Percentiles rank a stretch among this genome's conserved stretches.
Evolutionary conservation across 177 flowering plant species (phyloP).

Genomic region (Vitis hybrid): DNA sequence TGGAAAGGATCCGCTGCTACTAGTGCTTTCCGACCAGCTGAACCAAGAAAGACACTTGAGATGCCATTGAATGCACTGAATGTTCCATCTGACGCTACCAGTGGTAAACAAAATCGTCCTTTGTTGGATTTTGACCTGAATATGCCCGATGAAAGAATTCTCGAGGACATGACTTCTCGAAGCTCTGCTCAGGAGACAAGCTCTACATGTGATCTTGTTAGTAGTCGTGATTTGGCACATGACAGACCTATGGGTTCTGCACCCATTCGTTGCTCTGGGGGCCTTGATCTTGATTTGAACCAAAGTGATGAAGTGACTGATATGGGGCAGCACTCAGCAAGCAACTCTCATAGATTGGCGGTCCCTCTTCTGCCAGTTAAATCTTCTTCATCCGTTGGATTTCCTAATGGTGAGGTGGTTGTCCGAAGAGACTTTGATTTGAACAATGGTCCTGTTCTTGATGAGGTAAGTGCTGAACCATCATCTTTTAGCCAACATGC

Average conservation of each 20-base stretch:
- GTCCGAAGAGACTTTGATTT: constrained; percentile 75
- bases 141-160: constrained; percentile 69
- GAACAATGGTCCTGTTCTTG: constrained; percentile 79
- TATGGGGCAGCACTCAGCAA: constrained; percentile 33
- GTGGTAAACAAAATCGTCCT: constrained; percentile 46
- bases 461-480: constrained; percentile 53
- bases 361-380: constrained; percentile 27
- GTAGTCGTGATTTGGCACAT: constrained; percentile 16
- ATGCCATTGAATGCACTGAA: constrained; percentile 27
- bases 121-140: constrained; percentile 80
- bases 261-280: constrained; percentile 41
- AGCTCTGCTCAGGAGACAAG: constrained; percentile 23
- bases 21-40: constrained; percentile 89
- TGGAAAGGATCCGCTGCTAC: constrained; percentile 96
- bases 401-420: constrained; percentile 44
- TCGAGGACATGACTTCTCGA: constrained; percentile 57
- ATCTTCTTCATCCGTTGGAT: constrained; percentile 26
- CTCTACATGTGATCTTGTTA: constrained; percentile 20
- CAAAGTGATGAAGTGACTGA: constrained; percentile 67
- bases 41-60: constrained; percentile 63
- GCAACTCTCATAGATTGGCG: constrained; percentile 38
- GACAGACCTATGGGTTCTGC: constrained; percentile 22
- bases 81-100: constrained; percentile 27
- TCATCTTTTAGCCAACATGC: constrained; percentile 33
- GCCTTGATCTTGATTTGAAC: constrained; percentile 92